Percentiles rank a stretch among this genome's conserved stretches.
These are phyloP conservation scores for Phaeosphaeria sp. DNA, from an alignment of 2,329 filamentous ascomycete species.

Conservation along the genomic window DNA sequence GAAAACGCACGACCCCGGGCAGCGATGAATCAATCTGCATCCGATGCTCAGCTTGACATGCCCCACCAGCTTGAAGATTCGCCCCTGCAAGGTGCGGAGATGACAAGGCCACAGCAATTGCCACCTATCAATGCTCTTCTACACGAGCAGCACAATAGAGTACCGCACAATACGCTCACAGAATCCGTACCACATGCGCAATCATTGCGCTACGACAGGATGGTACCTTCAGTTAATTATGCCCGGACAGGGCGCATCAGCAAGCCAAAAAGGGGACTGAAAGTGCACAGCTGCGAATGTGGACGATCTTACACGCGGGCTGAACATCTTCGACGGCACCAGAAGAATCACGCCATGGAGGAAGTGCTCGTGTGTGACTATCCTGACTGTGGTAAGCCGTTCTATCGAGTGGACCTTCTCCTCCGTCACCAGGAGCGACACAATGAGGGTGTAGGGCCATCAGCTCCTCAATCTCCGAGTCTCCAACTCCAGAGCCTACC, in stretches of 20 bases:
- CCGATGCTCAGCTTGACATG: too few relatives aligned
- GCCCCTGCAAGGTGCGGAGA: neutral
- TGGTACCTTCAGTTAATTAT: constrained; percentile 44
- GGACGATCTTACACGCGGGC: constrained; percentile 57
- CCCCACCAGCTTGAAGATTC: neutral
- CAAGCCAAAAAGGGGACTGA: constrained; percentile 56
- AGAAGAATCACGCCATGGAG: constrained; percentile 52
- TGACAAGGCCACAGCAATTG: neutral
- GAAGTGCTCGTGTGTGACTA: neutral
- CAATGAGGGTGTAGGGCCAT: neutral
- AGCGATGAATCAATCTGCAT: too few relatives aligned
- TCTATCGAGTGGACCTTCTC: neutral
- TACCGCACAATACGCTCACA: neutral
- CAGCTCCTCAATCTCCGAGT: neutral
- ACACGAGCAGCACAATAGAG: neutral
- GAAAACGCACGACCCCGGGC: too few relatives aligned
- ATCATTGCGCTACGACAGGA: neutral
- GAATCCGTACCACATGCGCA: neutral
- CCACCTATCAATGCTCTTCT: neutral
- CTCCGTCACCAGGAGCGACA: neutral
- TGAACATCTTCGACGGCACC: constrained; percentile 57
- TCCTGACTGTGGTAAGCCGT: neutral
- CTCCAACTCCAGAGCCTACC: neutral
- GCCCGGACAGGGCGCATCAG: constrained; percentile 56
- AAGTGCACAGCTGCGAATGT: constrained; percentile 56